Evolutionary conservation across 257 asterid genomes (phyloP), one percentile per base, ranked within the genome.

Genomic region (Perilla frutescens): DNA sequence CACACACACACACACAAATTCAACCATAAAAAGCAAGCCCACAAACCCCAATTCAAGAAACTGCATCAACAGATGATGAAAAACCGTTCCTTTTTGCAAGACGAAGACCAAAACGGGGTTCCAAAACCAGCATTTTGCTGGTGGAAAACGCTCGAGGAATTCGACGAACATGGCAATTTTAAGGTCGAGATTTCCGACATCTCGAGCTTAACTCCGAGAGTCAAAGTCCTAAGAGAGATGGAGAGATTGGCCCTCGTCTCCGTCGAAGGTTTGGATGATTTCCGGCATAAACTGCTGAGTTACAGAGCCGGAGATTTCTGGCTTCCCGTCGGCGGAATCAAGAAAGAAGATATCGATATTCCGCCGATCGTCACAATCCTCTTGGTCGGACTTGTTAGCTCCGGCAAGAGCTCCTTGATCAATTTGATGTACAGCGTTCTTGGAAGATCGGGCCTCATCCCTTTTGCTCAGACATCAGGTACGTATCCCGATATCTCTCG

Each of bases 391-490:
- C 14, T 87, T 1, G n/a, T 59, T 5, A 57, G 78, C 44, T 70
- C 92, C 32, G 94, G 97, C 14, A 87, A 89, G 75, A 89, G 92
- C 77, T 77, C 96, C 8, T 66, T 86, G 9, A 76, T 89, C 5
- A 91, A 89, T 62, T 71, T 87, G 77, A 84, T 89, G 94, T 91
- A 89, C 36, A 83, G 86, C 71, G 91, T 87, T 80, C 89, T 89
- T 56, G 96, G 93, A n/a, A 79, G 84, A 76, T 78, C 87, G 62
- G 96, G 93, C 0, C 83, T 91, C 76, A 82, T 87, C 75, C 96
- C 97, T 66, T 91, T 86, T 71, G 96, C 96, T 66, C 93, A 84
- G 70, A 91, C 91, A 4, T 87, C 93, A 73, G 84, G 93, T 84
- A 74, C 26, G 1, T 20, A 13, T 40, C 29, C 10, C 45, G 9